Evolutionary conservation across 1,284 basidiomycete genomes (phyloP).

Genomic region (Naganishia albida): DNA sequence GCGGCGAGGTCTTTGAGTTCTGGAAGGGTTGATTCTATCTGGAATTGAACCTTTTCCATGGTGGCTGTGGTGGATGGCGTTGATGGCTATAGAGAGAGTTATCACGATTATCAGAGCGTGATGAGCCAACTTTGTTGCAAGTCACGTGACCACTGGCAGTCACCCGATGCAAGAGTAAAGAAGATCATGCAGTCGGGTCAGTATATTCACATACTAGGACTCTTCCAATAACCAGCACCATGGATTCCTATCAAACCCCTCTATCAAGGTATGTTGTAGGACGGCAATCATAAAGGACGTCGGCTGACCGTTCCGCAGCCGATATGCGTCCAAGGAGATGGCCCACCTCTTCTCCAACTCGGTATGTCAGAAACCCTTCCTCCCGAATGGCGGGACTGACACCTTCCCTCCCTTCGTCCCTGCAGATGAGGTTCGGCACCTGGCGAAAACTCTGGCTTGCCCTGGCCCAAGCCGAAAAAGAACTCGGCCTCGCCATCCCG

Average conservation of each 20-base stretch:
- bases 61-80: constrained; percentile 3
- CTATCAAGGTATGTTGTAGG: constrained; percentile 54
- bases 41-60: constrained; percentile 93
- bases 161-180: background rate
- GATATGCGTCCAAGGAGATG: constrained; percentile 99
- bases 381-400: too few species aligned
- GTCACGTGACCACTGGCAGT: constrained; percentile 6
- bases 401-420: background rate
- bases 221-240: constrained; percentile 35
- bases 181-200: background rate
- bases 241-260: constrained; percentile 59
- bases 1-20: constrained; percentile 93
- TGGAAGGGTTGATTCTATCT: constrained; percentile 94
- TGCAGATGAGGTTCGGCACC: constrained; percentile 90
- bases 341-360: constrained; percentile 89
- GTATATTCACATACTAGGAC: background rate
- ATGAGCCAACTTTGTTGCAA: constrained; percentile 8
- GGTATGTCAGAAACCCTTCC: constrained; percentile 55
- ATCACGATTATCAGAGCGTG: background rate
- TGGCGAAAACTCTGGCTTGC: constrained; percentile 97
- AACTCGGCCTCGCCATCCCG: constrained; percentile 86
- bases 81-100: too few species aligned
- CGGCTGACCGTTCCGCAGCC: constrained; percentile 60
- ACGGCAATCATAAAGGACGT: too few species aligned
- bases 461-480: constrained; percentile 92